Evolutionary conservation across 345 rosid species (phyloP), one percentile per base, ranked within the genome.

Genomic region (Isatis tinctoria): DNA sequence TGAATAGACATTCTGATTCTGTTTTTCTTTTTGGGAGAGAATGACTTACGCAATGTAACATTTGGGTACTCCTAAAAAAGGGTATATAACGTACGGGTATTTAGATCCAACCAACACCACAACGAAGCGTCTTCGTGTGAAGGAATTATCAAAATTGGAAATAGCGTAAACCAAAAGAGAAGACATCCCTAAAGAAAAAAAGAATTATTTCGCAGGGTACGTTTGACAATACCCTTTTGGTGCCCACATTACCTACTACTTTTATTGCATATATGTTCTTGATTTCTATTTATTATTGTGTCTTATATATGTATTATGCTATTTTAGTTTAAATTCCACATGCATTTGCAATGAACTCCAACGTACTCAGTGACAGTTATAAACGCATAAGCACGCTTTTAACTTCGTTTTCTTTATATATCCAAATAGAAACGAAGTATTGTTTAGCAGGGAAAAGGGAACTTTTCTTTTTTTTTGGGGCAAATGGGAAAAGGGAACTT

Each of bases 151-250:
- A 39, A 74, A 66, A 45, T 4, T 47, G 72, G 60, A 58, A 37
- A 57, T 66, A 58, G 11, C 60, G 67, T 66, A 47, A 67, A 67
- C 44, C 54, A 37, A 74, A 74, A 67, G 78, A 67, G 36, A 74
- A 67, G 60, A 5, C 67, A 59, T 58, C 65, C 26, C 28, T 17
- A 64, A 30, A 22, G n/a, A 41, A 56, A 32, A 3, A 20, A 18
- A 0, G 10, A 16, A 8, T 22, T 36, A n/a, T 58, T 27, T 48
- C 20, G 52, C 47, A 47, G 53, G 44, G 60, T 35, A 74, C 9
- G 72, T 35, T 65, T 35, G 49, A 65, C 67, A 66, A 56, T 30
- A 13, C 51, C 60, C 67, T 66, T 74, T 58, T 26, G 41, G 43
- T 40, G 41, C 53, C 60, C 52, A 58, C 67, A 26, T 66, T 28